Conservation (phyloP, 495 filamentous ascomycete genomes). For the Aspergillus ostianus region DNA sequence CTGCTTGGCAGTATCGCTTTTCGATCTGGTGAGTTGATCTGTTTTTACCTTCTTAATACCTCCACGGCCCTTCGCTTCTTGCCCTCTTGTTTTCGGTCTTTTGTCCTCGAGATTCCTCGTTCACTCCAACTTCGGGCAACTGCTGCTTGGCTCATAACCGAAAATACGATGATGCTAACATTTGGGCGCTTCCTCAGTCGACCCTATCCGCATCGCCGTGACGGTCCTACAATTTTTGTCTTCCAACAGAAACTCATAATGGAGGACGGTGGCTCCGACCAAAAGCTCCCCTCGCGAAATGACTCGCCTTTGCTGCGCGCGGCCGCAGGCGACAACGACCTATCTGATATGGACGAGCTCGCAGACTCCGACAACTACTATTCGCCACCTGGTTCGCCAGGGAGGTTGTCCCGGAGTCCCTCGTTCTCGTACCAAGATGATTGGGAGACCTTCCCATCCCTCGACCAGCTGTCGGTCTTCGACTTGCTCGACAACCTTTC, state of each 20-base stretch:
- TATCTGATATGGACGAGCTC: conserved; percentile 29
- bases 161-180: conserved; percentile 46
- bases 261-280: conserved; percentile 30
- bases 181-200: conserved; percentile 45
- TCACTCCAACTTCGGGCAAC: neutral
- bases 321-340: conserved; percentile 25
- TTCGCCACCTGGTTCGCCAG: conserved; percentile 37
- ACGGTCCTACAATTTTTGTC: conserved; percentile 43
- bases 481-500: conserved; percentile 94
- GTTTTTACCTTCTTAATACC: neutral
- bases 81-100: conserved; percentile 10
- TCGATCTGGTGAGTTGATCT: neutral
- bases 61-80: conserved; percentile 7
- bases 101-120: neutral
- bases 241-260: conserved; percentile 48
- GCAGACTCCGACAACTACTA: conserved; percentile 25
- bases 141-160: neutral
- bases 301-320: conserved; percentile 33
- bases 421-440: conserved; percentile 87
- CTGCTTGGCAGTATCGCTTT: neutral
- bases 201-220: conserved; percentile 34
- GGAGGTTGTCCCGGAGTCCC: conserved; percentile 60
- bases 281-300: conserved; percentile 10
- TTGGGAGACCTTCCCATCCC: conserved; percentile 80
- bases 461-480: conserved; percentile 90